phyloP scores from a whole-genome alignment of 2,329 filamentous ascomycete species.

The Fusarium pininemorale region DNA sequence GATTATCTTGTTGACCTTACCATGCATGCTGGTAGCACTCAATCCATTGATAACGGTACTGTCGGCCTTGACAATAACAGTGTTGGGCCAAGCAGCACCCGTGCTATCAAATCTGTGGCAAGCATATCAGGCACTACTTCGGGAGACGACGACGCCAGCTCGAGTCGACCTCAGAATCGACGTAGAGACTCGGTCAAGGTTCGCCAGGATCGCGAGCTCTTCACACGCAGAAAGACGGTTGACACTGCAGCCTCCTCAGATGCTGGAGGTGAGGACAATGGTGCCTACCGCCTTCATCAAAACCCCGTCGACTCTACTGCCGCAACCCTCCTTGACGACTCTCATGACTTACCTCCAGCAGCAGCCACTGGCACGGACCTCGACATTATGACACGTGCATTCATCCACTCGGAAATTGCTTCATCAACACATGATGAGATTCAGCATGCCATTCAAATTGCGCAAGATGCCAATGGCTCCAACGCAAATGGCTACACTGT shows the following conservation, averaged over 20 bases:
- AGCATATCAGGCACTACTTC: slow-evolving; percentile 82
- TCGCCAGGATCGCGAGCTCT: slow-evolving; percentile 90
- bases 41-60: slow-evolving; percentile 64
- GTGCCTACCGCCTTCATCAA: slow-evolving; percentile 61
- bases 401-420: slow-evolving; percentile 81
- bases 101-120: slow-evolving; percentile 88
- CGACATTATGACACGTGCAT: slow-evolving; percentile 81
- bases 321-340: slow-evolving; percentile 74
- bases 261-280: slow-evolving; percentile 59
- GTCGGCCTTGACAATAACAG: slow-evolving; percentile 66
- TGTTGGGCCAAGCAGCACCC: slow-evolving; percentile 84
- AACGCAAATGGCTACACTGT: slow-evolving; percentile 63
- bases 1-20: slow-evolving; percentile 97
- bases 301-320: slow-evolving; percentile 57
- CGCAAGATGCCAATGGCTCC: slow-evolving; percentile 72
- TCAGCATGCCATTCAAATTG: slow-evolving; percentile 69
- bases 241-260: slow-evolving; percentile 72
- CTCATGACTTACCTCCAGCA: slow-evolving; percentile 67
- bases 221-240: slow-evolving; percentile 76
- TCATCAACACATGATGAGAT: slow-evolving; percentile 81
- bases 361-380: slow-evolving; percentile 78
- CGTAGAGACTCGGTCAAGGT: slow-evolving; percentile 83
- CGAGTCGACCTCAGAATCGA: slow-evolving; percentile 71
- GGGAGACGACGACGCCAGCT: slow-evolving; percentile 70
- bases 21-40: slow-evolving; percentile 84